Evolutionary conservation across 352 stramenopile species (phyloP), one percentile per base, ranked within the genome.

Genomic region (Phytopythium delawarense): DNA sequence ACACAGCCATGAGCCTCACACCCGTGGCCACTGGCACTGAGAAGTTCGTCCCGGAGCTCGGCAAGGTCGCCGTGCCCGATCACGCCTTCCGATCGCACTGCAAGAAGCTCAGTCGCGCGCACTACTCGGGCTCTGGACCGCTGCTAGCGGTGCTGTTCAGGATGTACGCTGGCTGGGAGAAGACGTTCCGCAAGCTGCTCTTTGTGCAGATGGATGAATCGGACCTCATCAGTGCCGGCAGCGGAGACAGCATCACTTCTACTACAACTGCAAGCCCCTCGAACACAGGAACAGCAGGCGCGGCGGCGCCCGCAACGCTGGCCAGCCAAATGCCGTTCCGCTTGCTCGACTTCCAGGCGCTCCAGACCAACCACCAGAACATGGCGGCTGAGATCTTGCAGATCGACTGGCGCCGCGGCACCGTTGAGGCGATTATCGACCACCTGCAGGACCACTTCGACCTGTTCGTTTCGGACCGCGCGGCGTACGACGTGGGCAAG

Each of bases 371-470:
- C 20, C 84, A 92, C 39, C 81, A 86, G 25, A 91, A 92, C 69
- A 92, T 91, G 44, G 76, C 69, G 0, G 76, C 82, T 0, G 83
- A 93, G 68, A 87, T 92, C 39, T 61, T 95, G 32, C 66, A 91
- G 0, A 74, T 89, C 32, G 93, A 98, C 56, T 98, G 92, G 89
- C 78, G 90, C 16, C 84, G 88, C 12, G 79, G 89, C 2, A 92
- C 98, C 37, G 76, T 94, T 11, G 93, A 98, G 70, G 96, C 96
- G 54, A 80, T 98, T 42, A 94, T 97, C 66, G 93, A 98, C 72
- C 96, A 96, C 62, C 71, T 98, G 7, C 93, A 98, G 67, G 93
- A 98, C 63, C 79, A 96, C 62, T 98, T 89, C 60, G 91, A 98
- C 57, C 94, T 98, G 63, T 98, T 98, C 64, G 78, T 96, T 25